Percentiles rank a stretch among this genome's conserved stretches.
Conservation (phyloP, 306 rosid species). For the Vicia villosa region DNA sequence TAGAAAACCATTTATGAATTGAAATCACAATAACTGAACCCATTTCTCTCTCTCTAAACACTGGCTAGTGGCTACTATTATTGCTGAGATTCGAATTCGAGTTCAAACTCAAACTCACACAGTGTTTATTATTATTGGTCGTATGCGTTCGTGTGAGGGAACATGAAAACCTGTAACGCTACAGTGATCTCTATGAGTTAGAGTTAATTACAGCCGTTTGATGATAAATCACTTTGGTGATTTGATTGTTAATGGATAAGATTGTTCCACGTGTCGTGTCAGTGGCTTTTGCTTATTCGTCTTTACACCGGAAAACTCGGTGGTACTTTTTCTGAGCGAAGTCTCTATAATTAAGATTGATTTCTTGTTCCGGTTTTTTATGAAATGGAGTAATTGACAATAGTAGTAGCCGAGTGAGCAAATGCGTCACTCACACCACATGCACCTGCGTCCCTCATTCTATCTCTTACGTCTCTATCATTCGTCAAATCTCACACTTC, state of each 20-base stretch:
- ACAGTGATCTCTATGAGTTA: conserved; percentile 45
- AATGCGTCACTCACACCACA: conserved; percentile 30
- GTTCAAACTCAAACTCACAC: not conserved
- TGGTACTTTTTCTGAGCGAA: conserved; percentile 49
- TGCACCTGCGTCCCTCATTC: conserved; percentile 19
- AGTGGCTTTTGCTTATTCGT: conserved; percentile 63
- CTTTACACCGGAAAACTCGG: conserved; percentile 85
- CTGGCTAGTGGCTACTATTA: not conserved
- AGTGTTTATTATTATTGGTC: too few relatives aligned
- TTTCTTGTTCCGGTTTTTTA: conserved; percentile 38
- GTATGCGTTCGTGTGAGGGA: conserved; percentile 38
- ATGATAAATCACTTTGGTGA: conserved; percentile 9
- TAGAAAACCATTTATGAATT: conserved; percentile 43
- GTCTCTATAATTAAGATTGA: conserved; percentile 34
- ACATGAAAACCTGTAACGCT: conserved; percentile 49
- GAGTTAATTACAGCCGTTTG: conserved; percentile 24
- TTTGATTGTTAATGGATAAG: conserved; percentile 37
- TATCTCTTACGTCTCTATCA: conserved; percentile 22
- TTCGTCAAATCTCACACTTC: not conserved
- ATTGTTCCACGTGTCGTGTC: conserved; percentile 48
- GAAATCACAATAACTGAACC: conserved; percentile 36
- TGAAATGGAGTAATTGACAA: conserved; percentile 25
- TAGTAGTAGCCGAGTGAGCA: not conserved
- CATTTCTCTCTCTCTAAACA: conserved; percentile 29
- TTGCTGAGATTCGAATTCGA: conserved; percentile 27